A percentile compares a stretch with the other conserved stretches of the same genome.
Conservation (phyloP, 2,329 filamentous ascomycete species). For the Trichoderma sp. region DNA sequence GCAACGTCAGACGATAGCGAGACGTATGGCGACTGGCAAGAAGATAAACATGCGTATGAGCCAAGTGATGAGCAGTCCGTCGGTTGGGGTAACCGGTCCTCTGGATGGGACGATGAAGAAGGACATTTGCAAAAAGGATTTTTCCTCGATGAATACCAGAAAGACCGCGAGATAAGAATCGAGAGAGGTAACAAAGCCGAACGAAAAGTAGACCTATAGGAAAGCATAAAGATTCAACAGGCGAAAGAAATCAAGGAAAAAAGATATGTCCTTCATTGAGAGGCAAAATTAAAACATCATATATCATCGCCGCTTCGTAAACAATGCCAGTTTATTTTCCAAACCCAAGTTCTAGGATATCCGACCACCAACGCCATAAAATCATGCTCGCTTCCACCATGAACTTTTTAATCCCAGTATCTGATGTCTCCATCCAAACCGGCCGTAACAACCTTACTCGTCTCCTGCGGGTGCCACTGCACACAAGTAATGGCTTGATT, state of each 20-base stretch:
- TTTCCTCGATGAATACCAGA: conserved; percentile 25
- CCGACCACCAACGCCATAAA: conserved; percentile 7
- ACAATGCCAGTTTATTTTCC: neutral
- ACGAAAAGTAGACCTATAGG: neutral
- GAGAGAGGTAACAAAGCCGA: neutral
- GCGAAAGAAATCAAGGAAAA: neutral
- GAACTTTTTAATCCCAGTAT: conserved; percentile 76
- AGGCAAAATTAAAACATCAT: neutral
- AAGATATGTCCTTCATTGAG: neutral
- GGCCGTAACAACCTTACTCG: conserved; percentile 87
- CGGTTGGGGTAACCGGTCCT: conserved; percentile 18
- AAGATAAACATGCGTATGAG: conserved; percentile 27
- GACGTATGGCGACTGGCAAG: conserved; percentile 45
- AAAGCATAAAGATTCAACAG: neutral
- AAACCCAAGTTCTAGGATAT: neutral
- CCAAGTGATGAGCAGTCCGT: neutral
- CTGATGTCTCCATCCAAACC: conserved; percentile 86
- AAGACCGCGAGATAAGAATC: neutral
- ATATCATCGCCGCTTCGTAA: neutral
- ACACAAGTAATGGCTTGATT: conserved; percentile 82
- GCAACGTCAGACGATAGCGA: conserved; percentile 46
- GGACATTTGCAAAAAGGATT: neutral
- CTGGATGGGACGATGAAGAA: conserved; percentile 26
- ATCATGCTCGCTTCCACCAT: conserved; percentile 4
- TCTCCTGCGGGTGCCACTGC: conserved; percentile 97